Base-by-base conservation (phyloP, 2,329 filamentous ascomycete genomes). In the Mycocentrospora acerina region DNA sequence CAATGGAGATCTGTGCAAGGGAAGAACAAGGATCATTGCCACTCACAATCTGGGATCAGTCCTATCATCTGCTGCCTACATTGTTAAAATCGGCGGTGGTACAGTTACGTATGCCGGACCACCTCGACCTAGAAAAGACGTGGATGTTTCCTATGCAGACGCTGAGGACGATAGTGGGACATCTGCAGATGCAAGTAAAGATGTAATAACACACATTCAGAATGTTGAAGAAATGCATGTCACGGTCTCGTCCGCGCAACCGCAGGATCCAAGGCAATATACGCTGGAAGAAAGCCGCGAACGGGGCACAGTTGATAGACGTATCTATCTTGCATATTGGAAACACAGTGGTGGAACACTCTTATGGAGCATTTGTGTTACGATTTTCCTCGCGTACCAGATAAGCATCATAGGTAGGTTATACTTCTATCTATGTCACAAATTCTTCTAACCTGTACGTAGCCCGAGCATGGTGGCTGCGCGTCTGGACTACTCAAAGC, bases 41-140 rank as follows among this genome's bases (percentile, higher is more conserved):
- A 93, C 88, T 0, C 88, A 93, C 57, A 86, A 91, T 53, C 82
- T 90, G 14, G 80, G 80, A 3, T 74, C 91, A 2, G 85, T 83
- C 48, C 76, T 87, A 40, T 74, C 85, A 10, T 80, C 79, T 57
- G 82, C 88, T 6, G 86, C 86, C 53, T 91, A 86, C 51, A 74
- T 87, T 6, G 83, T 90, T 4, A 79, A 88, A 45, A 77, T 93
- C 2, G 83, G 81, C 14, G 80, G 88, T 37, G 88, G 86, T 28
- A 28, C 26, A 32, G 10, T 9, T 29, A 14, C 16, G 28, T 9
- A 9, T 14, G 30, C 30, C 15, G 29, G 29, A 18, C 4, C 11
- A 12, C 29, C 29, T 22, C 30, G 11, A 18, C 12, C 16, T 32
- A 18, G 16, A 32, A 24, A 11, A n/a, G 15, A 19, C 9, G 24